Evolutionary conservation across 2,329 filamentous ascomycete species (phyloP).

Genomic region (Hawksworthiomyces lignivorus): DNA sequence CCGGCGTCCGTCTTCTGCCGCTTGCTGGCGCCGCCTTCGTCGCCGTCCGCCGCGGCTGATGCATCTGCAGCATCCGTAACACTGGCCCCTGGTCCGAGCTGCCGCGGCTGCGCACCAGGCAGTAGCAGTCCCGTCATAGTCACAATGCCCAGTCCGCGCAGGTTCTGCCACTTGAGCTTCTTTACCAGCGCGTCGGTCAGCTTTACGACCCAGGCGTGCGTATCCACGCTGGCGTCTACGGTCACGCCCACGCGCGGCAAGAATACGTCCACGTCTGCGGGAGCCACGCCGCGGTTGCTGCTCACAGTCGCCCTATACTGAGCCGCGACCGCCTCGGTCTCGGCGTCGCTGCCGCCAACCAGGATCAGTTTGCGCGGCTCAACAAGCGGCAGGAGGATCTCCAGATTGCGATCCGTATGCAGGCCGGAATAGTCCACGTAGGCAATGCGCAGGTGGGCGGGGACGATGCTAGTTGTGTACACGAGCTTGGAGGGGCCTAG

Average conservation of each 20-base stretch:
- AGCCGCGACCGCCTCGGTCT: constrained; percentile 69
- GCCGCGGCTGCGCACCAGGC: constrained; percentile 22
- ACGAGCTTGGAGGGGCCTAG: constrained; percentile 69
- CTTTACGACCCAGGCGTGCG: constrained; percentile 93
- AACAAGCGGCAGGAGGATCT: constrained; percentile 91
- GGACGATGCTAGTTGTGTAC: constrained; percentile 54
- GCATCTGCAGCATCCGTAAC: constrained; percentile 8
- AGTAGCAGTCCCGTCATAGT: constrained; percentile 73
- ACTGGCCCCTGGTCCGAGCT: not conserved
- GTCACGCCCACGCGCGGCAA: constrained; percentile 66
- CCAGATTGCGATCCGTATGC: constrained; percentile 86
- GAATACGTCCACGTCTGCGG: constrained; percentile 62
- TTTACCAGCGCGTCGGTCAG: constrained; percentile 78
- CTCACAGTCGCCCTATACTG: constrained; percentile 67
- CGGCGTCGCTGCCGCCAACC: constrained; percentile 70
- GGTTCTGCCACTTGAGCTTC: constrained; percentile 88
- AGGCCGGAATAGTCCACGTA: constrained; percentile 89
- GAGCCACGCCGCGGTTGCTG: constrained; percentile 33
- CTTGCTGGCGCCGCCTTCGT: constrained; percentile 40
- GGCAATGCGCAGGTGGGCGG: constrained; percentile 67
- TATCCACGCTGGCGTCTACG: constrained; percentile 91
- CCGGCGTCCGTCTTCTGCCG: constrained; percentile 37
- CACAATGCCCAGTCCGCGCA: constrained; percentile 81
- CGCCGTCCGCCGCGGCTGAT: constrained; percentile 30
- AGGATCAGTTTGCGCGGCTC: constrained; percentile 90